Conservation (phyloP, 805 yeast species). For the Starmerella potacharoeniae region DNA sequence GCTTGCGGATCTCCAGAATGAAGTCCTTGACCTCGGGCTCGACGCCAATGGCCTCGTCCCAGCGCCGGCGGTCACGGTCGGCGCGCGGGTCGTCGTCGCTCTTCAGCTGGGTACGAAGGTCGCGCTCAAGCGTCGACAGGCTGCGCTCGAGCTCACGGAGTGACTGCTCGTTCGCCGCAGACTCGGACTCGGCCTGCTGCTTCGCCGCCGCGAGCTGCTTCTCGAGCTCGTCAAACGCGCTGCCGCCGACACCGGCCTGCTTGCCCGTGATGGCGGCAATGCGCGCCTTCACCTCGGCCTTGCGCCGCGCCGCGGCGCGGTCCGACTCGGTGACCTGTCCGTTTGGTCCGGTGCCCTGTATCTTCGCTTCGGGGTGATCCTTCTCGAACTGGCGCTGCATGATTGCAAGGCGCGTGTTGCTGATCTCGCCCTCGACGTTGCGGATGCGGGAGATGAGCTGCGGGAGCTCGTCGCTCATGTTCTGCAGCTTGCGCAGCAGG, state of each 20-base stretch:
- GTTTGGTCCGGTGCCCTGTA: slow-evolving; percentile 73
- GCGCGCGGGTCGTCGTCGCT: slow-evolving; percentile 24
- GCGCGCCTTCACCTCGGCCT: slow-evolving; percentile 66
- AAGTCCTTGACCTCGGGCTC: slow-evolving; percentile 54
- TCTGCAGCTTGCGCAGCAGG: slow-evolving; percentile 46
- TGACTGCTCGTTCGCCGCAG: slow-evolving; percentile 45
- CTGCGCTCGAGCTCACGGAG: slow-evolving; percentile 63
- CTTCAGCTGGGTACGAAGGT: slow-evolving; percentile 35
- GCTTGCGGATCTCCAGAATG: slow-evolving; percentile 40
- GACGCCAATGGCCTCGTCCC: slow-evolving; percentile 76
- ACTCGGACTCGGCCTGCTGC: slow-evolving; percentile 41
- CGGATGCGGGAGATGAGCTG: slow-evolving; percentile 51
- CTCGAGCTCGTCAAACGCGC: slow-evolving; percentile 44
- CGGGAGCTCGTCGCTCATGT: slow-evolving; percentile 64
- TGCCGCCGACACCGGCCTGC: slow-evolving; percentile 32
- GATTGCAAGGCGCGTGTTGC: slow-evolving; percentile 52
- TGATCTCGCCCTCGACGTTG: slow-evolving; percentile 55
- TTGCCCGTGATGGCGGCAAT: slow-evolving; percentile 92
- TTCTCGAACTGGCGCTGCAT: slow-evolving; percentile 44
- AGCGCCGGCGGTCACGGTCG: slow-evolving; percentile 49
- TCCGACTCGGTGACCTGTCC: slow-evolving; percentile 81
- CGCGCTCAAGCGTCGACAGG: slow-evolving; percentile 50
- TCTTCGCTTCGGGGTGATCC: slow-evolving; percentile 58
- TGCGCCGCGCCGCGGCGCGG: slow-evolving; percentile 64
- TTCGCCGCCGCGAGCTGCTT: slow-evolving; percentile 42